These are phyloP conservation scores for Emergomyces orientalis DNA, from an alignment of 2,329 filamentous ascomycete genomes.

Conservation along the genomic window DNA sequence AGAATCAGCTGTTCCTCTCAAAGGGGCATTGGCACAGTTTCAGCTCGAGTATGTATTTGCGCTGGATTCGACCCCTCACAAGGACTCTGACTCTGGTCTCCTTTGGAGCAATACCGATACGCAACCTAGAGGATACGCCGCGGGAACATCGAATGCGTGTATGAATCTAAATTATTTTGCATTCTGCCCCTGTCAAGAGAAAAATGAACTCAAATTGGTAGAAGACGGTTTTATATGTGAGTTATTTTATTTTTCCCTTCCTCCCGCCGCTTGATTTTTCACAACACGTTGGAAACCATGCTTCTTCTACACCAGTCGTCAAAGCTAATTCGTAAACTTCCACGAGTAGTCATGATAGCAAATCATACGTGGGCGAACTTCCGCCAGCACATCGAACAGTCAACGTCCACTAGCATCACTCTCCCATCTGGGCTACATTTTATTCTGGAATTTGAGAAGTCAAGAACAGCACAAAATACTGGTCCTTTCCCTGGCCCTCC, in stretches of 20 bases:
- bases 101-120: conserved; percentile 10
- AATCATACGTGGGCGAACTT: conserved; percentile 9
- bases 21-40: conserved; percentile 7
- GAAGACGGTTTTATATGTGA: conserved; percentile 13
- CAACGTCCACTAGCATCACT: conserved; percentile 1
- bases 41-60: conserved; percentile 6
- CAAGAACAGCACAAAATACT: neutral
- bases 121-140: conserved; percentile 7
- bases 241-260: neutral
- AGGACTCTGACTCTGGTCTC: conserved; percentile 11
- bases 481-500: neutral
- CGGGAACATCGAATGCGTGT: conserved; percentile 10
- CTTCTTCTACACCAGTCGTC: neutral
- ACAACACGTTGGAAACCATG: neutral
- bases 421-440: conserved; percentile 7
- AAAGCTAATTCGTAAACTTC: neutral
- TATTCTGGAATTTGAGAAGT: neutral
- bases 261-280: neutral
- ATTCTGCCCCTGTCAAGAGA: conserved; percentile 11
- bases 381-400: conserved; percentile 8
- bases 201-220: conserved; percentile 8
- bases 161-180: conserved; percentile 13
- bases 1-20: conserved; percentile 5
- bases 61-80: conserved; percentile 8
- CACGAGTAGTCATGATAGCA: conserved; percentile 9